Evolutionary conservation across 2,329 filamentous ascomycete genomes (phyloP), one percentile per base, ranked within the genome.

Genomic region (Fusarium staphyleae): DNA sequence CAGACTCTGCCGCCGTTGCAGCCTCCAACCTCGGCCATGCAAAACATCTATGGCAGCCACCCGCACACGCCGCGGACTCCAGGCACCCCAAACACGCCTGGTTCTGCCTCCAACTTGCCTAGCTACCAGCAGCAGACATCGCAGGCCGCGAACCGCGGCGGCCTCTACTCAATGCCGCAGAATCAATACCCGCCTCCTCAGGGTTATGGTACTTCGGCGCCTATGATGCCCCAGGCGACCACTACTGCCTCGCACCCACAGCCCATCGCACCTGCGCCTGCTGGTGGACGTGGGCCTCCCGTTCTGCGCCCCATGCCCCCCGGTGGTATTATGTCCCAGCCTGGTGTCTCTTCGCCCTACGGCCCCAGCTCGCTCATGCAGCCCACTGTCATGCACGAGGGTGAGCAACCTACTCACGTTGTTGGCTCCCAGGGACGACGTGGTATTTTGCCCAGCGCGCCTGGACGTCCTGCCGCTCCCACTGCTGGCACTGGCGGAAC

Each of bases 341-440:
- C 78, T 8, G 81, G 81, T 30, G 77, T 86, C 66, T 75, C 75
- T 14, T 84, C 83, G 29, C 83, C 86, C 6, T 89, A 88, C 67
- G 83, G 81, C 46, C 81, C 82, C 57, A 77, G 77, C 73, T 76
- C 78, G 6, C 73, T 84, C 63, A 84, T 87, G 81, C 77, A 79
- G 48, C 83, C 78, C 70, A 80, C 78, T 64, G 81, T 84, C 65
- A 72, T 83, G 54, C 79, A 78, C 53, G 84, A 84, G 40, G 76
- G 74, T 28, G 85, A 87, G 11, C 85, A 87, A 67, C 90, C 90
- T 13, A 95, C 91, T 26, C 93, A 97, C 70, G 93, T 97, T 41
- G 93, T 98, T 48, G 93, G 93, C 47, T 96, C 93, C 19, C 93
- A 98, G 77, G 93, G 93, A 53, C 87, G 93, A 60, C 86, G 93